Base-by-base conservation (phyloP, 352 stramenopile species). In the Phytophthora hybrid region DNA sequence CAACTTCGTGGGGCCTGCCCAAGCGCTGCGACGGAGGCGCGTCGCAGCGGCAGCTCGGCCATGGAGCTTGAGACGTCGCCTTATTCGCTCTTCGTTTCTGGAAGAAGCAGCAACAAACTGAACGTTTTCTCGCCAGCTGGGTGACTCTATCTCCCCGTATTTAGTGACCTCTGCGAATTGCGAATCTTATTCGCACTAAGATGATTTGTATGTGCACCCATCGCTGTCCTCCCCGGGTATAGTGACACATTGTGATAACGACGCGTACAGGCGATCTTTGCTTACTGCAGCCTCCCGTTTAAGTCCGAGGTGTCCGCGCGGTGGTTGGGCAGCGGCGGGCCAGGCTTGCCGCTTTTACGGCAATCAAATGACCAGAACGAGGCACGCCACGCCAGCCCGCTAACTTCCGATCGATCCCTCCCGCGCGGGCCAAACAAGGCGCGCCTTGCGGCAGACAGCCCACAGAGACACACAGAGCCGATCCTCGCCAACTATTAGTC, bases 401-500 rank as follows among this genome's bases (percentile, higher is more conserved):
- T 71, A 73, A 76, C 66, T 78, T 69, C 74, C 66, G 71, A 76
- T 81, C 65, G 63, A 71, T 63, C 66, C 58, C 64, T 23, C 60
- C 47, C 65, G 64, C 34, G 34, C 34, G 34, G 10, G 65, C 59
- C 71, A 65, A 59, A 71, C 23, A 59, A 71, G 65, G 62, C 59
- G 32, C 61, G 29, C 32, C 32, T 37, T 37, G 52, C 52, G 71
- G 66, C 74, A 81, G 74, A 81, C 65, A 80, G 74, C 58, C 67
- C 62, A 77, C 59, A 41, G 10, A 63, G 18, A 73, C 52, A 69
- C 63, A 67, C 57, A 74, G 56, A 78, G 70, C 61, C 70, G 70
- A 81, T 78, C 66, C 58, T 81, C 66, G 59, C 74, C 70, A 81
- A 75, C 65, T 76, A 81, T 74, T 81, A 81, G 71, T 78, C 75